Conservation (phyloP, 2,329 filamentous ascomycete genomes). For the Xylaria sp. region DNA sequence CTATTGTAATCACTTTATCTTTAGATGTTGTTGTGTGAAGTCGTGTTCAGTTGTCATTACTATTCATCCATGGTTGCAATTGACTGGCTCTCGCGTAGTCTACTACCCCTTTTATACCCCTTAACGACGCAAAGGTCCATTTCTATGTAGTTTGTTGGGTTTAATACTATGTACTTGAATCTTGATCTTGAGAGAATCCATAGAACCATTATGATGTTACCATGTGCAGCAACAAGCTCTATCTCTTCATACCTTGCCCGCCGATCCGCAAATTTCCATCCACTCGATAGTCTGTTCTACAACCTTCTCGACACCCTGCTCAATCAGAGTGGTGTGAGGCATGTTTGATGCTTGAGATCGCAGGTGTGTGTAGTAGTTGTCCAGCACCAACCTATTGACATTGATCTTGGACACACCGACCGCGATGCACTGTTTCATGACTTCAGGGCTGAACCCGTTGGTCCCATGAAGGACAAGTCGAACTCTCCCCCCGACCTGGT, state of each 20-base stretch:
- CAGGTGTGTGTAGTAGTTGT: slow-evolving; percentile 46
- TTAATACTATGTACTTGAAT: too few relatives aligned
- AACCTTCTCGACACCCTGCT: slow-evolving; percentile 47
- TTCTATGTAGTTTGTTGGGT: too few relatives aligned
- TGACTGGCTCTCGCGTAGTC: too few relatives aligned
- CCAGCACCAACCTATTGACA: slow-evolving; percentile 56
- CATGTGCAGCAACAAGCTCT: too few relatives aligned
- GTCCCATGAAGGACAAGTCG: slow-evolving; percentile 57
- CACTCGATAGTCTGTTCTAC: slow-evolving; percentile 46
- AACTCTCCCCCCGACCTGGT: slow-evolving; percentile 43
- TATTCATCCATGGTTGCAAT: too few relatives aligned
- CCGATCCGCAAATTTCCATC: slow-evolving; percentile 50
- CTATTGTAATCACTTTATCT: too few relatives aligned
- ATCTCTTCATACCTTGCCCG: slow-evolving; percentile 43
- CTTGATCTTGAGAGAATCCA: too few relatives aligned
- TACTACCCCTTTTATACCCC: too few relatives aligned
- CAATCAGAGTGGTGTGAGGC: slow-evolving; percentile 38
- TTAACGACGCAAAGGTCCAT: too few relatives aligned
- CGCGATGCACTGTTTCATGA: slow-evolving; percentile 54
- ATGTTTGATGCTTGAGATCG: slow-evolving; percentile 38
- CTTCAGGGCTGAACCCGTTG: slow-evolving; percentile 52
- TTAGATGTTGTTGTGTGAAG: too few relatives aligned
- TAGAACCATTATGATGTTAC: too few relatives aligned
- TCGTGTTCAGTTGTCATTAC: too few relatives aligned
- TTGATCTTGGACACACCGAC: slow-evolving; percentile 58